These are phyloP conservation scores for Penicillium sp. DNA, from an alignment of 2,329 filamentous ascomycete species.

Conservation along the genomic window DNA sequence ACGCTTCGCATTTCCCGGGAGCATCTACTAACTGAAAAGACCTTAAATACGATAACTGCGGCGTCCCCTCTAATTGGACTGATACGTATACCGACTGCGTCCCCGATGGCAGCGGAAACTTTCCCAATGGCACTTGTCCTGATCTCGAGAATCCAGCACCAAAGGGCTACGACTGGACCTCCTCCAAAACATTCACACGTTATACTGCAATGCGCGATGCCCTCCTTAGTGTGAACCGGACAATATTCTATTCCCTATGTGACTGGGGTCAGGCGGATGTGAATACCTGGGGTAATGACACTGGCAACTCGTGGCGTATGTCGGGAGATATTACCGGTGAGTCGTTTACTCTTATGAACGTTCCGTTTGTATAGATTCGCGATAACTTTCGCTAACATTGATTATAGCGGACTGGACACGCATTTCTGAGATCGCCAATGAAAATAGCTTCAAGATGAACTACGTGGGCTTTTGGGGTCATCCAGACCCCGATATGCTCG, in stretches of 20 bases:
- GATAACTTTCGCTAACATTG: neutral
- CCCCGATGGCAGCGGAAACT: conserved; percentile 42
- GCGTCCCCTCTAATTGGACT: conserved; percentile 42
- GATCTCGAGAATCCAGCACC: conserved; percentile 43
- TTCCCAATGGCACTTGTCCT: conserved; percentile 49
- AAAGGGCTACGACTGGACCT: conserved; percentile 55
- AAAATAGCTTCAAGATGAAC: conserved; percentile 53
- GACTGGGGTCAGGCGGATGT: conserved; percentile 59
- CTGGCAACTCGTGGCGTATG: conserved; percentile 53
- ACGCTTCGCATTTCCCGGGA: neutral
- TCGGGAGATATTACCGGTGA: conserved; percentile 38
- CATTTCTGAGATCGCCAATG: conserved; percentile 52
- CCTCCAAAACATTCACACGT: conserved; percentile 52
- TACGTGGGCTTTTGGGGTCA: conserved; percentile 55
- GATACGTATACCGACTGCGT: conserved; percentile 48
- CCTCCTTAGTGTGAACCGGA: conserved; percentile 48
- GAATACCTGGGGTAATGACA: conserved; percentile 54
- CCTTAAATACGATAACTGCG: conserved; percentile 64
- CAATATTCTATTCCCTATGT: conserved; percentile 59
- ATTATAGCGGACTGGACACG: conserved; percentile 30
- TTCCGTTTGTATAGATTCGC: no score
- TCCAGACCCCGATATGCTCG: conserved; percentile 57
- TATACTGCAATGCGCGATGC: conserved; percentile 60
- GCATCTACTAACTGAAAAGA: conserved; percentile 37
- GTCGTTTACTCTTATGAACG: no score